phyloP scores from a whole-genome alignment of 2,329 filamentous ascomycete genomes.

The Lachnellula cervina region DNA sequence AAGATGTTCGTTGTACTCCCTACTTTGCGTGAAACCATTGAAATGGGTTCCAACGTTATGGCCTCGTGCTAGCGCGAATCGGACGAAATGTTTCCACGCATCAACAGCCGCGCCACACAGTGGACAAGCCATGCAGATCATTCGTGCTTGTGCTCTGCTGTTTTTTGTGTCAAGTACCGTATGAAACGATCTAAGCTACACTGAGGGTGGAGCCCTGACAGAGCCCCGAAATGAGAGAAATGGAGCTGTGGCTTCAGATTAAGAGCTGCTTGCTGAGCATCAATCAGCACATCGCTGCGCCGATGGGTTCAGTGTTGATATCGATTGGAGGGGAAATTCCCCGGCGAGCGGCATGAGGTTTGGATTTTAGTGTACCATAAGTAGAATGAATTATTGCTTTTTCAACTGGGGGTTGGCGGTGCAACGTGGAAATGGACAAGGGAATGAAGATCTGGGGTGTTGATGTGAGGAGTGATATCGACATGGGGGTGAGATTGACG shows the following conservation, averaged over 20 bases:
- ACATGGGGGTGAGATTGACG: neutral
- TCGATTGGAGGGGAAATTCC: neutral
- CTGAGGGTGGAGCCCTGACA: no score
- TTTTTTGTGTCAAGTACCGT: no score
- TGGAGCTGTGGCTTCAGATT: no score
- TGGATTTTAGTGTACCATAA: neutral
- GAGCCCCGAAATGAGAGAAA: no score
- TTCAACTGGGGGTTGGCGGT: neutral
- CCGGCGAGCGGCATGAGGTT: neutral
- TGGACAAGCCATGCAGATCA: neutral
- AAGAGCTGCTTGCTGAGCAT: no score
- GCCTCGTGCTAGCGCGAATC: neutral
- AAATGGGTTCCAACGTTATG: neutral
- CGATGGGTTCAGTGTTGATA: neutral
- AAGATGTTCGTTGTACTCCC: neutral
- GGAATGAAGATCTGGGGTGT: neutral
- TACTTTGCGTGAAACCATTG: neutral
- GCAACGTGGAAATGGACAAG: neutral
- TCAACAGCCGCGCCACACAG: neutral
- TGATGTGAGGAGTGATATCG: neutral
- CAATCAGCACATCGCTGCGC: neutral
- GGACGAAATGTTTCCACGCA: neutral
- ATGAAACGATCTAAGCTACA: no score
- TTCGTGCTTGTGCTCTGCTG: neutral
- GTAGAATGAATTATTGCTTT: neutral